Percentiles rank a stretch among this genome's conserved stretches.
These are phyloP conservation scores for Fonsecaea monophora DNA, from an alignment of 2,329 filamentous ascomycete species.

Conservation along the genomic window DNA sequence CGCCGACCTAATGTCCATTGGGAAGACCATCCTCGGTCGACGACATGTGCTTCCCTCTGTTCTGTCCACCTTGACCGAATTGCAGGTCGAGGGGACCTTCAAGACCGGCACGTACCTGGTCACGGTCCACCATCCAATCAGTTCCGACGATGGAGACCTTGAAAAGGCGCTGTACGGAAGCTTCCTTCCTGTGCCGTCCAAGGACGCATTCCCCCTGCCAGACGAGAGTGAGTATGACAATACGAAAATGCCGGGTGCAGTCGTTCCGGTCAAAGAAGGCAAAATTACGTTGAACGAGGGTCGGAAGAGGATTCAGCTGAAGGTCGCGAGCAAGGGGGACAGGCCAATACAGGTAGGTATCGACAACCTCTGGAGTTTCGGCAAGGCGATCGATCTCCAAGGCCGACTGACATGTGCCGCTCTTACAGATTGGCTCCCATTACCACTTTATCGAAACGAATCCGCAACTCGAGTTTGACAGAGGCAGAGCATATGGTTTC, in stretches of 20 bases:
- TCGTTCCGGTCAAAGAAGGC: conserved; percentile 72
- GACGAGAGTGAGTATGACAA: conserved; percentile 70
- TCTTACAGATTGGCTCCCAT: conserved; percentile 75
- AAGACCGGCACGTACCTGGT: conserved; percentile 89
- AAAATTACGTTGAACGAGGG: conserved; percentile 75
- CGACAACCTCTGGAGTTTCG: too few relatives aligned
- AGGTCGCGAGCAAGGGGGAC: conserved; percentile 85
- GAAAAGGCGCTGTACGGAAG: conserved; percentile 88
- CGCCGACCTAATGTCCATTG: conserved; percentile 89
- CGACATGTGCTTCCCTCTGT: conserved; percentile 89
- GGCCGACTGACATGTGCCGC: background rate
- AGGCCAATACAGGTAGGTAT: conserved; percentile 77
- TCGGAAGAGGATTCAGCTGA: conserved; percentile 73
- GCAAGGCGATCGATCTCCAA: background rate
- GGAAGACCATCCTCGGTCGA: conserved; percentile 89
- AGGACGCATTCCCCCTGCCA: conserved; percentile 70
- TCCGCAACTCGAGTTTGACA: conserved; percentile 86
- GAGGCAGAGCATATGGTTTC: conserved; percentile 79
- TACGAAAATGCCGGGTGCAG: conserved; percentile 76
- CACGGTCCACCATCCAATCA: conserved; percentile 89
- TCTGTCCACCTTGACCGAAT: conserved; percentile 75
- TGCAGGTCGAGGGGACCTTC: conserved; percentile 96
- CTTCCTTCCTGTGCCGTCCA: conserved; percentile 80
- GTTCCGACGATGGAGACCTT: conserved; percentile 83
- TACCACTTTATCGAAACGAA: conserved; percentile 98